Percentiles rank a stretch among this genome's conserved stretches.
phyloP scores from a whole-genome alignment of 257 asterid species.

The Agastache rugosa region DNA sequence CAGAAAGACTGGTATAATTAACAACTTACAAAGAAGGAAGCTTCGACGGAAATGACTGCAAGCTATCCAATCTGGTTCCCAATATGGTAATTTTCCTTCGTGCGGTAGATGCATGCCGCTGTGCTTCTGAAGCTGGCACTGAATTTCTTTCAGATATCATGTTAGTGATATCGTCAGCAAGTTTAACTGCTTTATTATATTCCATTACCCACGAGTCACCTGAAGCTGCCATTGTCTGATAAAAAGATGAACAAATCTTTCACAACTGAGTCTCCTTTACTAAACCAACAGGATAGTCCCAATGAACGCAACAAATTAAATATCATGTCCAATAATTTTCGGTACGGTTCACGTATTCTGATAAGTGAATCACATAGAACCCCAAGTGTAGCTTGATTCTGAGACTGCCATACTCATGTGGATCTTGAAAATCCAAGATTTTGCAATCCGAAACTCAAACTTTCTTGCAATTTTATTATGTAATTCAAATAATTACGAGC shows the following conservation, averaged over 20 bases:
- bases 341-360: neutral
- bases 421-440: neutral
- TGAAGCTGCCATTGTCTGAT: conserved; percentile 73
- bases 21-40: conserved; percentile 65
- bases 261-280: conserved; percentile 13
- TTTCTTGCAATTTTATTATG: neutral
- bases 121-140: conserved; percentile 69
- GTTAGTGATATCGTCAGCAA: conserved; percentile 74
- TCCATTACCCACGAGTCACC: conserved; percentile 85
- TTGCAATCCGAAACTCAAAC: neutral
- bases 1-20: neutral
- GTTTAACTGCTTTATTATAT: conserved; percentile 83
- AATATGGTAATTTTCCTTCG: conserved; percentile 86
- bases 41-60: conserved; percentile 59
- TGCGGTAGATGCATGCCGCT: conserved; percentile 75
- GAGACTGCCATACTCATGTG: neutral
- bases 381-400: conserved; percentile 7
- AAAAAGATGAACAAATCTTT: conserved; percentile 43
- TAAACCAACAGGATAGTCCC: conserved; percentile 9
- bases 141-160: conserved; percentile 81
- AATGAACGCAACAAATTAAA: conserved; percentile 3
- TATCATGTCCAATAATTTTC: conserved; percentile 9
- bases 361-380: conserved; percentile 13
- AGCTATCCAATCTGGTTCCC: conserved; percentile 73
- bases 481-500: neutral